These are phyloP conservation scores for Parathielavia appendiculata DNA, from an alignment of 495 filamentous ascomycete species.

Conservation along the genomic window DNA sequence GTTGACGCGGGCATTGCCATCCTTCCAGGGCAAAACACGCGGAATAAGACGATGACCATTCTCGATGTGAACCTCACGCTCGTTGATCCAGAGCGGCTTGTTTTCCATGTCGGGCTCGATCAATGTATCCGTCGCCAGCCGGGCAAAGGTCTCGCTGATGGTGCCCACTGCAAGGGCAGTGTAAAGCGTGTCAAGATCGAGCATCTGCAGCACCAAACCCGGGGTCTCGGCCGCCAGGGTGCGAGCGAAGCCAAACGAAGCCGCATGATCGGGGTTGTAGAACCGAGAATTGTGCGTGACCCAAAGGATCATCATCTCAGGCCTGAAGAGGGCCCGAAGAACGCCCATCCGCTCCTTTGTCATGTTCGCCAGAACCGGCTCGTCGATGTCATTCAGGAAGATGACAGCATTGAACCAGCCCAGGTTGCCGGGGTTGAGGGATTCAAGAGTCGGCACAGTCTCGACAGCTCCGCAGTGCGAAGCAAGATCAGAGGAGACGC, in stretches of 20 bases:
- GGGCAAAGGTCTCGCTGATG: constrained; percentile 28
- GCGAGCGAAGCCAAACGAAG: constrained; percentile 41
- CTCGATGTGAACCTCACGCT: constrained; percentile 38
- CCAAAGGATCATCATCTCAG: constrained; percentile 40
- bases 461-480: constrained; percentile 22
- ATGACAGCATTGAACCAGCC: constrained; percentile 31
- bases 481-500: constrained; percentile 20
- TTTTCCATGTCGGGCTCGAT: neutral
- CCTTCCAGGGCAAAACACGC: constrained; percentile 37
- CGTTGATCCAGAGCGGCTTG: constrained; percentile 28
- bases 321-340: constrained; percentile 33
- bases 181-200: constrained; percentile 35
- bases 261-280: constrained; percentile 34
- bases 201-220: constrained; percentile 34
- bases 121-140: constrained; percentile 16
- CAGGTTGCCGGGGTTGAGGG: constrained; percentile 13
- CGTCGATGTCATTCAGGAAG: constrained; percentile 36
- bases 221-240: constrained; percentile 41
- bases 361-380: constrained; percentile 34
- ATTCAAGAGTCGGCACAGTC: constrained; percentile 21
- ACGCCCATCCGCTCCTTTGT: constrained; percentile 29
- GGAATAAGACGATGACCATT: constrained; percentile 32
- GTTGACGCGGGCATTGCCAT: constrained; percentile 36
- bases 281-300: constrained; percentile 27
- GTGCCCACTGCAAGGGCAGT: constrained; percentile 9